Evolutionary conservation across 2,329 filamentous ascomycete genomes (phyloP).

Genomic region (Microascus cirrosus): DNA sequence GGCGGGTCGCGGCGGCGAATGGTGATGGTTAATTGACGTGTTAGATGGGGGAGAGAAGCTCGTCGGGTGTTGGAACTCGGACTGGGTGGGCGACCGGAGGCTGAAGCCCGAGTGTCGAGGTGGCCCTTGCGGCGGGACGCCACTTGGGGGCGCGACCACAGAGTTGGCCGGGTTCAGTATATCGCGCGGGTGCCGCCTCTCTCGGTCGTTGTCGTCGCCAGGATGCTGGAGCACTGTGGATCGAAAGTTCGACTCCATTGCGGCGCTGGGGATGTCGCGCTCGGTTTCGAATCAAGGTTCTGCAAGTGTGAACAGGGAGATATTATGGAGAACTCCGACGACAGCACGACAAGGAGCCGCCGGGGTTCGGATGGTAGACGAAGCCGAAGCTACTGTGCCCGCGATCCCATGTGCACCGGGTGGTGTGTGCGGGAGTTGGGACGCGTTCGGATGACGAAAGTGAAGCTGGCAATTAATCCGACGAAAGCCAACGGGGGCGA

Average conservation of each 20-base stretch:
- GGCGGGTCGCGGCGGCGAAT: constrained; percentile 8
- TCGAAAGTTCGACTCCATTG: constrained; percentile 36
- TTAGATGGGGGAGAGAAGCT: constrained; percentile 11
- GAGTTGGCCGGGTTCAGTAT: constrained; percentile 27
- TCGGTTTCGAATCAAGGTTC: constrained; percentile 3
- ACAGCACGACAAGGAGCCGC: not conserved
- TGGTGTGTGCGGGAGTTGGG: not conserved
- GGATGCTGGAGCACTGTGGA: constrained; percentile 38
- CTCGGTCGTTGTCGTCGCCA: constrained; percentile 23
- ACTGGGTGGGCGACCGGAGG: constrained; percentile 36
- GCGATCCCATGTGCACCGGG: constrained; percentile 1
- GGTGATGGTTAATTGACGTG: constrained; percentile 2
- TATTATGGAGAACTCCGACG: not conserved
- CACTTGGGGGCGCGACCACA: constrained; percentile 13
- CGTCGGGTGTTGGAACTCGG: constrained; percentile 23
- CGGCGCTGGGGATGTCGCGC: constrained; percentile 9
- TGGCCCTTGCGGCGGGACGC: constrained; percentile 6
- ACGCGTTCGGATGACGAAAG: not conserved
- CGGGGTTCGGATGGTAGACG: not conserved
- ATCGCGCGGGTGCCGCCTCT: constrained; percentile 29
- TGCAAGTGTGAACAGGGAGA: not conserved
- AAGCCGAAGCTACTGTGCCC: not conserved
- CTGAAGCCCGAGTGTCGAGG: constrained; percentile 32
- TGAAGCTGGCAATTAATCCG: not conserved
- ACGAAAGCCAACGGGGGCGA: not conserved